Percentiles rank a stretch among this genome's conserved stretches.
Evolutionary conservation across 441 rosid species (phyloP).

Genomic region (Bocquillonia castaneifolia): DNA sequence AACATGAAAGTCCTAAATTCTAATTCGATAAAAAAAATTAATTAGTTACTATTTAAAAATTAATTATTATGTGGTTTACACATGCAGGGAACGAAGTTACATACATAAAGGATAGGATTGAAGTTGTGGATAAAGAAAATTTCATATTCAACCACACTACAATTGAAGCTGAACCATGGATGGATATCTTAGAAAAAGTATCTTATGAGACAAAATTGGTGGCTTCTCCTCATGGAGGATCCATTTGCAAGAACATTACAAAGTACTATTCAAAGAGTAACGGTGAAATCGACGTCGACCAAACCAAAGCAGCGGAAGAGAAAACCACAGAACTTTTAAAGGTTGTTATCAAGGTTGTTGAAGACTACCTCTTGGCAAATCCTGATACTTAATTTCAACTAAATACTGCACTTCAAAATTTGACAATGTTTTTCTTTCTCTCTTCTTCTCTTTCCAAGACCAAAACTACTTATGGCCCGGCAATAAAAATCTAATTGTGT

Average conservation of each 20-base stretch:
- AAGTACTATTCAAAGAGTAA: slow-evolving; percentile 20
- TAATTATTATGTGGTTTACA: too few species aligned
- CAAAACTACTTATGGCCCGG: too few species aligned
- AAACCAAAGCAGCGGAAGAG: slow-evolving; percentile 21
- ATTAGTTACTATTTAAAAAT: too few species aligned
- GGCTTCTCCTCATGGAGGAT: slow-evolving; percentile 31
- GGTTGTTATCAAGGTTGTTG: slow-evolving; percentile 33
- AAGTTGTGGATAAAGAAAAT: slow-evolving; percentile 34
- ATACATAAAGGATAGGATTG: slow-evolving; percentile 32
- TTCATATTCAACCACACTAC: slow-evolving; percentile 16
- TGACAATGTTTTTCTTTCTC: background rate
- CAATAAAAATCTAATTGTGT: too few species aligned
- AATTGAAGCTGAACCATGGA: slow-evolving; percentile 28
- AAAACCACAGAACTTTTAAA: slow-evolving; percentile 23
- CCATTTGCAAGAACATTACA: slow-evolving; percentile 21
- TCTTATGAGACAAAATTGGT: slow-evolving; percentile 21
- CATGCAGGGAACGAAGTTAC: slow-evolving; percentile 23
- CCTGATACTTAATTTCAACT: slow-evolving; percentile 29
- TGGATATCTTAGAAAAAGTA: slow-evolving; percentile 26
- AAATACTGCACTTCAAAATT: background rate
- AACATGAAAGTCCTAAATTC: too few species aligned
- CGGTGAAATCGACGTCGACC: slow-evolving; percentile 4
- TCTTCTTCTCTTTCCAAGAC: too few species aligned
- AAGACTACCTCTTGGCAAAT: slow-evolving; percentile 28
- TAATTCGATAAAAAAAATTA: too few species aligned